Percentiles rank a stretch among this genome's conserved stretches.
phyloP scores from a whole-genome alignment of 202 grass and related monocot species.

The Digitaria exilis region DNA sequence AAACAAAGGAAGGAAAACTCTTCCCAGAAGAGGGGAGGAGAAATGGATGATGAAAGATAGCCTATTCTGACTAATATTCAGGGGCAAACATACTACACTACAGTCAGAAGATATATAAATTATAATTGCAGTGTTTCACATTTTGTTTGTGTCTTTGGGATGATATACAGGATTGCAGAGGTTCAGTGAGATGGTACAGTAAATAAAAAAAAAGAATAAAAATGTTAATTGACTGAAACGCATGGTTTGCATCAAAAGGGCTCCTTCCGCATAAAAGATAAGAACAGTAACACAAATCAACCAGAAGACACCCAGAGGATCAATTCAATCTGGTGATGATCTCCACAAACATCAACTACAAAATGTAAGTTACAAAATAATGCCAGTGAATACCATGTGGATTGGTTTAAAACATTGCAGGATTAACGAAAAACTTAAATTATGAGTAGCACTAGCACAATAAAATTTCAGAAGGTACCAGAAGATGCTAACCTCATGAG shows the following conservation, averaged over 20 bases:
- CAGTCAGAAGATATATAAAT: not conserved
- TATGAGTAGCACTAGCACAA: not conserved
- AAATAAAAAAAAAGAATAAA: not conserved
- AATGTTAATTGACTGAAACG: not conserved
- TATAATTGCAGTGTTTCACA: not conserved
- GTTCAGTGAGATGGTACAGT: not conserved
- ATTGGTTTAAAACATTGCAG: slow-evolving; percentile 22
- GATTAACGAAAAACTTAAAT: slow-evolving; percentile 5
- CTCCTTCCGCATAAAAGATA: not conserved
- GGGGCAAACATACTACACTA: not conserved
- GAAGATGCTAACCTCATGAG: slow-evolving; percentile 67
- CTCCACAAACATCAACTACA: not conserved
- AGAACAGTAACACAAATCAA: not conserved
- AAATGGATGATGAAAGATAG: not conserved
- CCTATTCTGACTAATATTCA: slow-evolving; percentile 12
- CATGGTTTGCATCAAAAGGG: not conserved
- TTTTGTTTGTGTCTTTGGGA: not conserved
- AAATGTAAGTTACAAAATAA: not conserved
- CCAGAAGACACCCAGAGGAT: slow-evolving; percentile 2
- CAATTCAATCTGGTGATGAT: not conserved
- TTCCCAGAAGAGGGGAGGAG: not conserved
- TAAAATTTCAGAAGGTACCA: not conserved
- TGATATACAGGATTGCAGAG: not conserved
- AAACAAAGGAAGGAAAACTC: not conserved
- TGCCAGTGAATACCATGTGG: not conserved